Evolutionary conservation across 1,139 yeast genomes (phyloP).

Genomic region (Diutina sp.): DNA sequence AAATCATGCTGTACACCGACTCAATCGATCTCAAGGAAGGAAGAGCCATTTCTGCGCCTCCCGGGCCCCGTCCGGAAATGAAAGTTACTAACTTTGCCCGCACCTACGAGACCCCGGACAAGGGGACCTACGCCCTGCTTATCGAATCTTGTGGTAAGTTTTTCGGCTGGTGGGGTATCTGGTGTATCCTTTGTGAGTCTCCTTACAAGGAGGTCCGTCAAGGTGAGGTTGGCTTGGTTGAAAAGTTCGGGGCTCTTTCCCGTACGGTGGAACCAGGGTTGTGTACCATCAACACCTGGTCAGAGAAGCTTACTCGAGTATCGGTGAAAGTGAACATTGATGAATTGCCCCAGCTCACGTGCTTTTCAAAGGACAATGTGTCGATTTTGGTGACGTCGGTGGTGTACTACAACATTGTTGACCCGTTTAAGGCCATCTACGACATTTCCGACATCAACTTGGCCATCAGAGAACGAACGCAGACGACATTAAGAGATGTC

Average conservation of each 20-base stretch:
- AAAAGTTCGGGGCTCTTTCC: slow-evolving; percentile 56
- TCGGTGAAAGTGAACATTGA: slow-evolving; percentile 47
- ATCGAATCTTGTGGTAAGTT: slow-evolving; percentile 31
- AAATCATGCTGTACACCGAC: not conserved
- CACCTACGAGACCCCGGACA: slow-evolving; percentile 22
- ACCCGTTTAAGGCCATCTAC: slow-evolving; percentile 58
- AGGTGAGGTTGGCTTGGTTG: slow-evolving; percentile 61
- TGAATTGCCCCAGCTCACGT: slow-evolving; percentile 56
- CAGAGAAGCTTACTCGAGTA: slow-evolving; percentile 42
- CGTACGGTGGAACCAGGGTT: slow-evolving; percentile 64
- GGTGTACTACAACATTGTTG: slow-evolving; percentile 53
- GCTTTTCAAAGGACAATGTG: slow-evolving; percentile 64
- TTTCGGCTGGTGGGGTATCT: slow-evolving; percentile 47
- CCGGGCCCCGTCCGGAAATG: slow-evolving; percentile 6
- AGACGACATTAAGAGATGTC: slow-evolving; percentile 64
- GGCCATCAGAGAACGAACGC: slow-evolving; percentile 62
- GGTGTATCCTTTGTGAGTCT: slow-evolving; percentile 46
- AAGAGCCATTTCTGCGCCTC: not conserved
- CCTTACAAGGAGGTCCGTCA: slow-evolving; percentile 53
- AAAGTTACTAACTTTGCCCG: slow-evolving; percentile 18
- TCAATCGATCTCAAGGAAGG: not conserved
- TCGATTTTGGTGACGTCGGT: slow-evolving; percentile 51
- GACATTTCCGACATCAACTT: slow-evolving; percentile 41
- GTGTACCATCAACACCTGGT: slow-evolving; percentile 49
- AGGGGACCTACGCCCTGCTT: slow-evolving; percentile 24